Percentiles rank a stretch among this genome's conserved stretches.
Evolutionary conservation across 495 filamentous ascomycete species (phyloP).

Genomic region (Talaromyces ruber): DNA sequence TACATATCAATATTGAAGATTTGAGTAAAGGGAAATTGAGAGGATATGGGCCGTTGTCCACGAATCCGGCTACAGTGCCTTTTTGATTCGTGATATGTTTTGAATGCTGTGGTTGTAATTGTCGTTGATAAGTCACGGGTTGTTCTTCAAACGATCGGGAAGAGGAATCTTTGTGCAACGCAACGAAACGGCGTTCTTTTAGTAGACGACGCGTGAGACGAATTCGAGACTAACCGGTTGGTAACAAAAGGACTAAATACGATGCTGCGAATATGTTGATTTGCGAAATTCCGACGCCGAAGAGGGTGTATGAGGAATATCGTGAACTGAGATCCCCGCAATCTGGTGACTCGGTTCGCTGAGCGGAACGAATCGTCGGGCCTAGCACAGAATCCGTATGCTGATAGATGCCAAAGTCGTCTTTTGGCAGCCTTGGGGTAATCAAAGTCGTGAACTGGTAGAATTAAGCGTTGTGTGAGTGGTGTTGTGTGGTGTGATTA

Average conservation of each 20-base stretch:
- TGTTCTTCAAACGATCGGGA: background rate
- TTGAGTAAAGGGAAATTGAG: background rate
- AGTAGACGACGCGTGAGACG: background rate
- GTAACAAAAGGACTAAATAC: background rate
- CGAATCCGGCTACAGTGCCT: conserved; percentile 5
- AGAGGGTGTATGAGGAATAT: background rate
- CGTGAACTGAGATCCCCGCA: background rate
- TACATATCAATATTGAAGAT: conserved; percentile 1
- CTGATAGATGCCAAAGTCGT: background rate
- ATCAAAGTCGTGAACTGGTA: background rate
- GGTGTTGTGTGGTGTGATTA: background rate
- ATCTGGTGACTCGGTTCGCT: background rate
- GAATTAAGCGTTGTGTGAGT: background rate
- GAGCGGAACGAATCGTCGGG: background rate
- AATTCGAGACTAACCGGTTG: background rate
- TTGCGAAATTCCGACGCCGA: background rate
- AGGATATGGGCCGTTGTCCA: background rate
- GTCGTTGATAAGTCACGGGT: background rate
- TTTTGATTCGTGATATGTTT: conserved; percentile 5
- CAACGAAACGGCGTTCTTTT: background rate
- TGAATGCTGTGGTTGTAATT: background rate
- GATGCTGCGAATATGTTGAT: background rate
- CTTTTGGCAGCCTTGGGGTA: background rate
- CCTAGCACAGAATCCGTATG: background rate
- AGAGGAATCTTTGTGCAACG: background rate